phyloP scores from a whole-genome alignment of 176 grass and related monocot species.

The Triticum urartu region DNA sequence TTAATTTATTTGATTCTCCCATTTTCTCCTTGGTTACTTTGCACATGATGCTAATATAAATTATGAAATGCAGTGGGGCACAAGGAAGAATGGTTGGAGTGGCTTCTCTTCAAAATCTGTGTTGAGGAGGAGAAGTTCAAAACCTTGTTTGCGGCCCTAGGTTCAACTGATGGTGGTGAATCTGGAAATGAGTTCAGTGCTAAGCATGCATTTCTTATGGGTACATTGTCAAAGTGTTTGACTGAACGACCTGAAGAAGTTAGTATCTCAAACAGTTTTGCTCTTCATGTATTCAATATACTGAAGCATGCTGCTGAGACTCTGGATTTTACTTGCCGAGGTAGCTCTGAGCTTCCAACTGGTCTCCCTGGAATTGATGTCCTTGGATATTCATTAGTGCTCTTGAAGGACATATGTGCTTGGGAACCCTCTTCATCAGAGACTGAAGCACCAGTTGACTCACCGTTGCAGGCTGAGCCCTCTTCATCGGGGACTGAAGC shows the following conservation, averaged over 20 bases:
- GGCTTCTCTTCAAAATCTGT: constrained; percentile 88
- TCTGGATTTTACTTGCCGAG: constrained; percentile 60
- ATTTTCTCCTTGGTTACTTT: not conserved
- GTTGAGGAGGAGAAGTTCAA: constrained; percentile 66
- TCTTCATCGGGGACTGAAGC: constrained; percentile 24
- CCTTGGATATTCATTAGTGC: constrained; percentile 71
- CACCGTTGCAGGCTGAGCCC: constrained; percentile 15
- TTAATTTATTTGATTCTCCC: not conserved
- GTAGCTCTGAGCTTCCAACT: constrained; percentile 56
- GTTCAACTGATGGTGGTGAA: constrained; percentile 28
- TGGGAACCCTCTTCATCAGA: constrained; percentile 56
- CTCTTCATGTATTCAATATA: constrained; percentile 57
- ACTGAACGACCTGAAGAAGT: constrained; percentile 71
- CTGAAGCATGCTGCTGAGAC: constrained; percentile 48
- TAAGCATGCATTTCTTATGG: constrained; percentile 71
- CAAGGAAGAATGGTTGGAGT: constrained; percentile 89
- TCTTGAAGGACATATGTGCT: constrained; percentile 84
- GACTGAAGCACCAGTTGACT: constrained; percentile 18
- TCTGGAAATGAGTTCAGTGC: constrained; percentile 20
- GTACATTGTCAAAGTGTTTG: constrained; percentile 67
- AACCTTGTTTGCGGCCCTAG: constrained; percentile 52
- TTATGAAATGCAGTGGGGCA: constrained; percentile 59
- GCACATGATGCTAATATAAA: constrained; percentile 13
- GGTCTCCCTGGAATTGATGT: constrained; percentile 56
- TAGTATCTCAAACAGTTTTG: constrained; percentile 45